A percentile compares a stretch with the other conserved stretches of the same genome.
Conservation (phyloP, 75 land plant genomes). For the Pseudotsuga menziesii region DNA sequence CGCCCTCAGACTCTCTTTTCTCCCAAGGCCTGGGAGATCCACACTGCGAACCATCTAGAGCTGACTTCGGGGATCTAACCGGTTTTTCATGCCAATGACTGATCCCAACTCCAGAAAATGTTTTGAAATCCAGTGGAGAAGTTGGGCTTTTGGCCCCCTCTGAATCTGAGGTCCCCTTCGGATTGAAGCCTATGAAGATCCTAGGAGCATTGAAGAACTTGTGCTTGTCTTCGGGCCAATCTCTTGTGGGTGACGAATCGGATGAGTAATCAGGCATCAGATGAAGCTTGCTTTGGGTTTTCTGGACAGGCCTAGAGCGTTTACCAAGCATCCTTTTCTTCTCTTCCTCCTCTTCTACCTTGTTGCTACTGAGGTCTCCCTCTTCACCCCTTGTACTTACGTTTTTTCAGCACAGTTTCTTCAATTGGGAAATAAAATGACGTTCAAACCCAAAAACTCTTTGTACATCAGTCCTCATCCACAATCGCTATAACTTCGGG, state of each 20-base stretch:
- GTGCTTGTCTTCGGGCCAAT: background rate
- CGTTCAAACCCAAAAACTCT: background rate
- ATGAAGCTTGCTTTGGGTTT: conserved; percentile 6
- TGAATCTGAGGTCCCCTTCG: conserved; percentile 3
- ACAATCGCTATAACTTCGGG: background rate
- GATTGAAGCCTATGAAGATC: background rate
- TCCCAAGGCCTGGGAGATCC: conserved; percentile 17
- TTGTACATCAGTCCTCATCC: conserved; percentile 1
- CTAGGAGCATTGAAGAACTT: conserved; percentile 7
- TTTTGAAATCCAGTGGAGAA: conserved; percentile 14
- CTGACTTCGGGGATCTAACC: conserved; percentile 21
- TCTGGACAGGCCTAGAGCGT: conserved; percentile 12
- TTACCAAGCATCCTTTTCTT: conserved; percentile 7
- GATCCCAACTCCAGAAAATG: conserved; percentile 4
- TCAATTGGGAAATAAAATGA: background rate
- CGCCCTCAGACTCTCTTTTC: conserved; percentile 20
- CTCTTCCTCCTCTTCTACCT: background rate
- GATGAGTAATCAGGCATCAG: conserved; percentile 6
- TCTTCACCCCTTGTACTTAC: background rate
- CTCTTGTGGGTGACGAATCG: background rate
- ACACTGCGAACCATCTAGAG: conserved; percentile 20
- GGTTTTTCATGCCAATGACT: conserved; percentile 10
- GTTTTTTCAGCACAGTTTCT: background rate
- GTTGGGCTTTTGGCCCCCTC: conserved; percentile 10
- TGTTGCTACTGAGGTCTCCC: background rate